Evolutionary conservation across 2,329 filamentous ascomycete genomes (phyloP), one percentile per base, ranked within the genome.

Genomic region (Periconia macrospinosa): DNA sequence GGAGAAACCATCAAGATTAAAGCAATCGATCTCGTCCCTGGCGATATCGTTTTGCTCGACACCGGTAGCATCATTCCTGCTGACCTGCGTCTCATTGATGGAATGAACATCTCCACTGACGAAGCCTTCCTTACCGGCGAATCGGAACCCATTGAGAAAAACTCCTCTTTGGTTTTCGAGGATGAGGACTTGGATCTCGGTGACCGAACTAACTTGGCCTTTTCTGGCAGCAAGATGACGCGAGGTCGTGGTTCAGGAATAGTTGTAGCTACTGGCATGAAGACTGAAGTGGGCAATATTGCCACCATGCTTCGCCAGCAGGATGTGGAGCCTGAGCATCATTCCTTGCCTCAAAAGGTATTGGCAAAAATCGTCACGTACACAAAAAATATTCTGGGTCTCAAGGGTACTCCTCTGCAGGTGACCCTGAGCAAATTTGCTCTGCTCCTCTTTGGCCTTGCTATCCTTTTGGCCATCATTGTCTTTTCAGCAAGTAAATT

Each of bases 401-500:
- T 89, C 54, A 81, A 89, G 50, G 91, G 91, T 47, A 96, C 92
- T 1, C 92, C 92, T 0, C 79, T 96, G 44, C 91, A 95, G 76
- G 87, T 88, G 60, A 93, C 90, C 67, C 81, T 96, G 48, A 91
- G 89, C 76, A 91, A 92, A 74, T 87, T 96, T 66, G 91, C 92
- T 27, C 86, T 94, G 42, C 70, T 91, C 3, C 83, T 96, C 2
- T 95, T 96, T 67, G 86, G 81, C 45, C 83, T 91, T 47, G 92
- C 87, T 2, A 82, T 90, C 13, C 63, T 90, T 23, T 87, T 86
- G 56, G 86, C 86, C 9, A 82, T 90, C 59, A 84, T 90, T 61
- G 86, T 89, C 40, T 80, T 89, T 44, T 86, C 78, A 7, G 83
- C 86, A 50, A 89, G 88, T 70, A 71, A 71, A 58, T 76, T 67